Conservation (phyloP, 2,329 filamentous ascomycete species). For the Nannizzia gypsea region DNA sequence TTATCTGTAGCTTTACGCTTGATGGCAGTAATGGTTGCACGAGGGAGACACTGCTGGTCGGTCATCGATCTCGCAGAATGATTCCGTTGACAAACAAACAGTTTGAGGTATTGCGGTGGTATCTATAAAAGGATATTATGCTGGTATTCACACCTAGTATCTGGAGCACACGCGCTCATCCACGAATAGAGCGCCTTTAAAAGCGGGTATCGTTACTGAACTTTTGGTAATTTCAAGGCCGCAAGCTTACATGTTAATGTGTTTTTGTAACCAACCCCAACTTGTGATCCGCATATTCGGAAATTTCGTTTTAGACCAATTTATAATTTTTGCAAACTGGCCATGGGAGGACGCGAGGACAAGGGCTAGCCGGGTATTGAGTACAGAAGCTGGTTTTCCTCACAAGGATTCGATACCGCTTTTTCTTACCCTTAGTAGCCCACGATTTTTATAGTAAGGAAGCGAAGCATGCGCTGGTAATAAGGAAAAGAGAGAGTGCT, state of each 20-base stretch:
- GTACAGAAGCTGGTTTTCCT: background rate
- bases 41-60: background rate
- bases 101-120: background rate
- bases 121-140: background rate
- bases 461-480: background rate
- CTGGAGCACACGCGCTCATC: no score
- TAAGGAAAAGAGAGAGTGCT: background rate
- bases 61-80: background rate
- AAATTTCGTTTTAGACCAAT: background rate
- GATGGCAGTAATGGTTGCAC: background rate
- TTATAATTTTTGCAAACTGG: background rate
- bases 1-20: background rate
- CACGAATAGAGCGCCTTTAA: no score
- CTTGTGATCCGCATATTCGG: background rate
- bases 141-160: background rate
- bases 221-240: background rate
- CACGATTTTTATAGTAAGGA: background rate
- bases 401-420: background rate
- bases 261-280: slow-evolving; percentile 1
- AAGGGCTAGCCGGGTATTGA: background rate
- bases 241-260: background rate
- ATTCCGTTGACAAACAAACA: background rate
- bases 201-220: background rate
- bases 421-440: background rate
- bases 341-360: background rate